Percentiles rank a stretch among this genome's conserved stretches.
Conservation (phyloP, 352 stramenopile genomes). For the Blastocystis sp. region DNA sequence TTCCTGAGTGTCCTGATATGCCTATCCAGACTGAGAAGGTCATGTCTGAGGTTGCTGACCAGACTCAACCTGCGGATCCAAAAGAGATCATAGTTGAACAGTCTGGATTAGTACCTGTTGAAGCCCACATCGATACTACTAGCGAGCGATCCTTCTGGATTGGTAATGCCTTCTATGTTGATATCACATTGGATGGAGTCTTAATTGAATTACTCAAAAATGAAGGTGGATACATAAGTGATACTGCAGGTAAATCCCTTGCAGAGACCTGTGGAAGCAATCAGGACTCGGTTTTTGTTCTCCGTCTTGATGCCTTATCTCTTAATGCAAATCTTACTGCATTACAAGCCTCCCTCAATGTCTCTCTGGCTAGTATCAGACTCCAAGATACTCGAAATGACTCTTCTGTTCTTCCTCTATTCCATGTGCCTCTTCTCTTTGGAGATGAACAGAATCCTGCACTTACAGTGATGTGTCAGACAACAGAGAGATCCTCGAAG, state of each 20-base stretch:
- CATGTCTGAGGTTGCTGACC: not conserved
- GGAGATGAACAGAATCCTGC: slow-evolving; percentile 1
- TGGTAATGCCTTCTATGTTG: not conserved
- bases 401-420: not conserved
- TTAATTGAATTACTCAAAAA: slow-evolving; percentile 10
- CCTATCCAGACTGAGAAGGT: not conserved
- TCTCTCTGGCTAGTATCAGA: not conserved
- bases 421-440: not conserved
- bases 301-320: not conserved
- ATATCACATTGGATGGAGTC: not conserved
- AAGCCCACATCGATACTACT: not conserved
- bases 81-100: not conserved
- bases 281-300: not conserved
- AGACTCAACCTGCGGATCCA: not conserved
- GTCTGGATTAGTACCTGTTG: not conserved
- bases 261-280: not conserved
- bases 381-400: slow-evolving; percentile 15
- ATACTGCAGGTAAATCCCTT: not conserved
- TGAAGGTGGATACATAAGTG: slow-evolving; percentile 9
- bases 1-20: not conserved
- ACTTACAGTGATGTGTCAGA: not conserved
- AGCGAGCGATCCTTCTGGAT: not conserved
- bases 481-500: not conserved
- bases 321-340: not conserved
- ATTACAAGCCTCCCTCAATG: not conserved